A percentile compares a stretch with the other conserved stretches of the same genome.
Conservation (phyloP, 192 early-diverging fungal genomes). For the Chytriomyces sp. region DNA sequence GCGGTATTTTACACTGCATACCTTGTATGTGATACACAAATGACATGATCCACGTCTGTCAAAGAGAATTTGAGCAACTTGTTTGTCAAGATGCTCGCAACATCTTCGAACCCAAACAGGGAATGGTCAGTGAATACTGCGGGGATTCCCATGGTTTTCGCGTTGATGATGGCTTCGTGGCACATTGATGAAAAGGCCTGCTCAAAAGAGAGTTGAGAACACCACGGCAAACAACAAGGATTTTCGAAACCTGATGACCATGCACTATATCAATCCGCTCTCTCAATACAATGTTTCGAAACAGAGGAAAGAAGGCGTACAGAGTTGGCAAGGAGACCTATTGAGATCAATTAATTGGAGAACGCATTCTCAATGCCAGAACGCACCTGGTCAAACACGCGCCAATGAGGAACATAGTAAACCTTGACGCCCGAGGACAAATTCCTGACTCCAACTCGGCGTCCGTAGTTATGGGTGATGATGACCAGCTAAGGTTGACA, state of each 20-base stretch:
- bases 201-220: not conserved
- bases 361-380: not conserved
- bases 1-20: slow-evolving; percentile 32
- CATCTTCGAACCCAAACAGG: slow-evolving; percentile 95
- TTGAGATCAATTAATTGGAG: slow-evolving; percentile 51
- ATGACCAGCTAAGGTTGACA: slow-evolving; percentile 71
- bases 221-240: not conserved
- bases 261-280: slow-evolving; percentile 95
- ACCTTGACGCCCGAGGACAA: slow-evolving; percentile 92
- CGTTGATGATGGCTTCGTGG: slow-evolving; percentile 95
- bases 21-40: slow-evolving; percentile 98
- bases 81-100: slow-evolving; percentile 90
- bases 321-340: slow-evolving; percentile 91
- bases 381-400: not conserved
- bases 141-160: slow-evolving; percentile 91
- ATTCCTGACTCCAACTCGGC: slow-evolving; percentile 79
- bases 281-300: slow-evolving; percentile 88
- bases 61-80: slow-evolving; percentile 96
- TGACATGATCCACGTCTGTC: slow-evolving; percentile 95
- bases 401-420: slow-evolving; percentile 84
- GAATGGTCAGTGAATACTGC: slow-evolving; percentile 98
- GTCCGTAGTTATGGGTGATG: slow-evolving; percentile 88
- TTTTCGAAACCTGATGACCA: slow-evolving; percentile 73
- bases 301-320: slow-evolving; percentile 81
- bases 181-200: slow-evolving; percentile 89